Evolutionary conservation across 768 basidiomycete genomes (phyloP), one percentile per base, ranked within the genome.

Genomic region (Lentinula lateritia): DNA sequence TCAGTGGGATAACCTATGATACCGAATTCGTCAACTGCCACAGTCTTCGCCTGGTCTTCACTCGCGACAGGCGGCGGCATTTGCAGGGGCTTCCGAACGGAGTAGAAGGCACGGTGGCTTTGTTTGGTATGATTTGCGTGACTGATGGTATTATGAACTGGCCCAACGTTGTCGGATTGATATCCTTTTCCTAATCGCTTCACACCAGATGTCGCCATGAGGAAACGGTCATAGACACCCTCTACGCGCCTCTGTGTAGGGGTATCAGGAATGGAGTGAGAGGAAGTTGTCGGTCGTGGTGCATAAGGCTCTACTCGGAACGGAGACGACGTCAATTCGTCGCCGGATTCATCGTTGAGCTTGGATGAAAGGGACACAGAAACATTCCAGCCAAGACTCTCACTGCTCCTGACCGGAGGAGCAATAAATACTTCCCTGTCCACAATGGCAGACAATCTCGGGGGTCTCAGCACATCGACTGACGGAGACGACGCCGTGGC

Each of bases 141-240:
- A 3, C 67, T 52, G 15, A 73, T 64, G 42, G 70, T 72, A 62
- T 78, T 76, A 5, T 71, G 71, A 43, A 79, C 68, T 3, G 83
- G 78, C 23, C 76, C 80, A 57, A 73, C 59, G 64, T 82, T 83
- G 57, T 90, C 83, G 2, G 89, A 92, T 71, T 93, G 89, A 66
- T 93, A 92, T 6, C 92, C 91, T 67, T 84, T 86, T 3, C 92
- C 92, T 7, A 89, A 74, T 34, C 90, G 88, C 68, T 87, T 92
- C 43, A 93, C 90, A 32, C 88, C 88, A 1, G 86, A 83, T 1
- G 89, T 90, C 10, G 90, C 87, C 88, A 92, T 89, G 34, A 93
- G 77, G 76, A 92, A 88, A 45, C 88, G 84, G 65, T 93, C 92
- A 63, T 93, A 93, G 16, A 89, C 87, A 60, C 83, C 83, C 74